Conservation (phyloP, 805 yeast genomes). For the Debaryomyces tyrocola region DNA sequence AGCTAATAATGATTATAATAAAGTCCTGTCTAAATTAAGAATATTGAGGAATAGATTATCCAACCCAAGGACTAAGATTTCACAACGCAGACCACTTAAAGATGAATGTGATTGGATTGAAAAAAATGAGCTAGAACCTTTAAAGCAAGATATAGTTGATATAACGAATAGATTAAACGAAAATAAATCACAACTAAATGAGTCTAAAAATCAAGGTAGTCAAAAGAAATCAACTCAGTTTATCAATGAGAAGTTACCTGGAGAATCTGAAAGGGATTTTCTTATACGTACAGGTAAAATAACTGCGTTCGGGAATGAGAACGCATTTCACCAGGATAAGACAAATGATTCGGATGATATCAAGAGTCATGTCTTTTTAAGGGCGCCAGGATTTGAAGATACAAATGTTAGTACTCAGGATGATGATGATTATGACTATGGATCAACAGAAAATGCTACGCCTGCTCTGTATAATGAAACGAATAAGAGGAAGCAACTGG, state of each 20-base stretch:
- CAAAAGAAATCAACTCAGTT: conserved; percentile 4
- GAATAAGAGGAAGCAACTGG: background rate
- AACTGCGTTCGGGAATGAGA: conserved; percentile 84
- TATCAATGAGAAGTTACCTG: conserved; percentile 46
- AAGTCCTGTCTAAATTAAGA: conserved; percentile 43
- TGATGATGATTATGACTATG: conserved; percentile 16
- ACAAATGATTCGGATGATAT: conserved; percentile 20
- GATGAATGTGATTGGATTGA: conserved; percentile 55
- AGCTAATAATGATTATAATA: conserved; percentile 49
- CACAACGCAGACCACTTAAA: conserved; percentile 55
- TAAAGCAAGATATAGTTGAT: conserved; percentile 64
- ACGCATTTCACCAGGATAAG: conserved; percentile 52
- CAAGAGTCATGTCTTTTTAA: conserved; percentile 43
- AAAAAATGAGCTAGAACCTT: conserved; percentile 50
- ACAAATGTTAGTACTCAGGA: conserved; percentile 16
- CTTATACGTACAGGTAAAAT: conserved; percentile 86
- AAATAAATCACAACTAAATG: conserved; percentile 39
- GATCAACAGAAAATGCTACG: conserved; percentile 6
- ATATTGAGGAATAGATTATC: conserved; percentile 48
- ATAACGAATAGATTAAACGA: conserved; percentile 36
- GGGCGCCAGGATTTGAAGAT: conserved; percentile 49
- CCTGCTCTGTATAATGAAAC: background rate
- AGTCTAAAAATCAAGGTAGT: conserved; percentile 14
- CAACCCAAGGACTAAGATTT: conserved; percentile 60
- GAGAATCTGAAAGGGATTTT: conserved; percentile 79